Percentiles rank a stretch among this genome's conserved stretches.
Conservation (phyloP, 768 basidiomycete species). For the Lepiota brunneoincarnata region DNA sequence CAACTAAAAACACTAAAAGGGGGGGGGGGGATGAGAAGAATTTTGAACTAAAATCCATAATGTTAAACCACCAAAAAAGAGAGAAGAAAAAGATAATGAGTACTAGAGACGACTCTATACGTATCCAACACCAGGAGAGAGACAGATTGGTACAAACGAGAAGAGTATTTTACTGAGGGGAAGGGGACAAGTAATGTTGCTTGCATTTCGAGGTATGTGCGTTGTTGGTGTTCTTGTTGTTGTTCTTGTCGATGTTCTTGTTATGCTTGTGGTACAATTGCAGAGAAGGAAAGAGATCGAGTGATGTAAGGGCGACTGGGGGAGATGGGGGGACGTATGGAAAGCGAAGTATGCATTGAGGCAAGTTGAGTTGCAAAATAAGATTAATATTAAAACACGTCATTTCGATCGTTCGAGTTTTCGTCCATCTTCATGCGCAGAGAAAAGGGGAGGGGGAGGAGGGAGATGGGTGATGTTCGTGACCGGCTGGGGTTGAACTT, state of each 20-base stretch:
- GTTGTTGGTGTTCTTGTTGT: no score
- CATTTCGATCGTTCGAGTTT: neutral
- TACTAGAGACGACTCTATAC: neutral
- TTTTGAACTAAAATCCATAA: neutral
- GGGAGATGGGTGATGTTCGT: neutral
- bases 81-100: neutral
- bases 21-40: no score
- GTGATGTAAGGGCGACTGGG: neutral
- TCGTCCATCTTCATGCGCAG: neutral
- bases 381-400: slow-evolving; percentile 1
- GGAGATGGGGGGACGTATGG: neutral
- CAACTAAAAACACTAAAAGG: neutral
- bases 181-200: neutral
- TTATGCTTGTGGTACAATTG: slow-evolving; percentile 5
- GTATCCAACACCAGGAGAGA: neutral
- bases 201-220: neutral
- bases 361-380: neutral
- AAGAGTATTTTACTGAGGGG: neutral
- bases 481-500: neutral
- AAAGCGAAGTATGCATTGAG: slow-evolving; percentile 2
- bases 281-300: neutral
- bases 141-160: neutral
- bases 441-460: no score
- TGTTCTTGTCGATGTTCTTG: neutral
- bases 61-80: neutral